These are phyloP conservation scores for Blastocystis sp. DNA, from an alignment of 352 stramenopile species.

Conservation along the genomic window DNA sequence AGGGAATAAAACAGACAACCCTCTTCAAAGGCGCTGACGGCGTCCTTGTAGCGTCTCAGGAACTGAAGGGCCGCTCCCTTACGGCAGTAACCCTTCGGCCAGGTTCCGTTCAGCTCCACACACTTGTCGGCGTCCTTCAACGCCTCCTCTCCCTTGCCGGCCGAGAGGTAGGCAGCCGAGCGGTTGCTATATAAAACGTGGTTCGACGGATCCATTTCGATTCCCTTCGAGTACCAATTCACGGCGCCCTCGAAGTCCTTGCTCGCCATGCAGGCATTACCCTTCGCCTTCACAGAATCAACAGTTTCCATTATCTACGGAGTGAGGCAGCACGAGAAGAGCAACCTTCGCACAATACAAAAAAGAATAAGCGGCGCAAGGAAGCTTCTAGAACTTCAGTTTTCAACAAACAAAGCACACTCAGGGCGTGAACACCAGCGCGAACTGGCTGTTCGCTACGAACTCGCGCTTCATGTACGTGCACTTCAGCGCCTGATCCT, in stretches of 20 bases:
- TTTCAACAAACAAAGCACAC: not conserved
- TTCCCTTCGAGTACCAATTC: constrained; percentile 84
- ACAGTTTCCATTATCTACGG: constrained; percentile 52
- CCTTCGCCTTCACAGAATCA: constrained; percentile 82
- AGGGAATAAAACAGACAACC: constrained; percentile 69
- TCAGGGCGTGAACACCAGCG: constrained; percentile 5
- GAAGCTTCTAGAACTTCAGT: constrained; percentile 39
- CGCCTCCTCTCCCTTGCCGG: constrained; percentile 85
- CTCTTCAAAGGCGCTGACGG: constrained; percentile 80
- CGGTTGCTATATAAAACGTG: constrained; percentile 98
- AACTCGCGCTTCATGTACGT: constrained; percentile 57
- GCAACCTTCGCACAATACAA: not conserved
- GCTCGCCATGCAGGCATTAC: constrained; percentile 88
- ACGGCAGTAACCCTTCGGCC: constrained; percentile 93
- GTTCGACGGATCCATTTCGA: constrained; percentile 88
- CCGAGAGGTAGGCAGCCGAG: constrained; percentile 93
- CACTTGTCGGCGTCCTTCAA: constrained; percentile 92
- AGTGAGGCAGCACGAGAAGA: not conserved
- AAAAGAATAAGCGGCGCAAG: constrained; percentile 18
- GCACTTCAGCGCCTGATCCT: not conserved
- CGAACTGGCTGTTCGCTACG: constrained; percentile 1
- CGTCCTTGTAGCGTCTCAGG: constrained; percentile 83
- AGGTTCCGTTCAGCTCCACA: constrained; percentile 88
- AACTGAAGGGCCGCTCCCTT: constrained; percentile 93
- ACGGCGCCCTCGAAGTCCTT: constrained; percentile 91